Evolutionary conservation across 371 early-diverging fungal species (phyloP).

Genomic region (Ordospora colligata): DNA sequence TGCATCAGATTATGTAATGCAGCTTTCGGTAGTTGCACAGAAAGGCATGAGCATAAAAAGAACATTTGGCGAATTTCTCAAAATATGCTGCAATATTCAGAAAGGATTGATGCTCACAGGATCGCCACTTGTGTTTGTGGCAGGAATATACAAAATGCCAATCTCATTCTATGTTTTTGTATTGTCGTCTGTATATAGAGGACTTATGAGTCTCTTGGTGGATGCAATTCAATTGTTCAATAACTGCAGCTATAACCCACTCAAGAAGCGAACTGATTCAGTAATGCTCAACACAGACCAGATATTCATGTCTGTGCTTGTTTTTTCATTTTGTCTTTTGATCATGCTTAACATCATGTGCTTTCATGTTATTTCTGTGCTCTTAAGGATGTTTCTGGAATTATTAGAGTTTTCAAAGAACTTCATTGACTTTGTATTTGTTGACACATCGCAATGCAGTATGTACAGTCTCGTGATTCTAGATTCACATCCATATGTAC

Average conservation of each 20-base stretch:
- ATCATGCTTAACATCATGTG: neutral
- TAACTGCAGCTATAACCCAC: constrained; percentile 11
- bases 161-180: neutral
- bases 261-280: constrained; percentile 21
- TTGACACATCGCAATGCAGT: neutral
- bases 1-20: neutral
- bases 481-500: neutral
- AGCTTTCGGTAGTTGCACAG: neutral
- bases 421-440: neutral
- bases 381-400: neutral
- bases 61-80: neutral
- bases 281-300: constrained; percentile 19
- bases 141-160: neutral
- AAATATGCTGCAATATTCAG: neutral
- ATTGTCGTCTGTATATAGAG: neutral
- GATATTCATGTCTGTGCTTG: constrained; percentile 13
- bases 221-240: constrained; percentile 11
- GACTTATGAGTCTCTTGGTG: neutral
- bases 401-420: neutral
- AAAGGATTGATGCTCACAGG: neutral
- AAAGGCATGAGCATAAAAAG: neutral
- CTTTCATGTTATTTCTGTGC: neutral
- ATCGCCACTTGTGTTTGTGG: neutral
- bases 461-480: neutral
- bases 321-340: constrained; percentile 9